phyloP scores from a whole-genome alignment of 495 filamentous ascomycete species.

The Talaromyces thailandensis region DNA sequence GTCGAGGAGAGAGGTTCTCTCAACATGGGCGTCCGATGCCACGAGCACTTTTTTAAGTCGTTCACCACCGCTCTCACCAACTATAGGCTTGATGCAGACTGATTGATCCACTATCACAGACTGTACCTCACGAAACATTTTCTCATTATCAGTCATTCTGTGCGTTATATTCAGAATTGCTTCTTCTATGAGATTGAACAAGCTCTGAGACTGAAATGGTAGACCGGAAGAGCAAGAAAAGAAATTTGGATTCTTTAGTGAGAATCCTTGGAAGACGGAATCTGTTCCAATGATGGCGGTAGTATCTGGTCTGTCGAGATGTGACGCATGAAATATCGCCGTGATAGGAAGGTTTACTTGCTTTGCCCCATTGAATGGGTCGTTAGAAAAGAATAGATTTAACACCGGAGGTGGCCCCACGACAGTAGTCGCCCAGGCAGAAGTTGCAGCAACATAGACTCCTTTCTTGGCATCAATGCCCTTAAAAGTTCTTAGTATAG shows the following conservation, averaged over 20 bases:
- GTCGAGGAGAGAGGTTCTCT: background rate
- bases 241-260: background rate
- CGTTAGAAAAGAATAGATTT: background rate
- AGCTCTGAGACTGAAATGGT: background rate
- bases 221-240: background rate
- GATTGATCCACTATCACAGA: background rate
- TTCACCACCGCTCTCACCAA: background rate
- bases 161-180: background rate
- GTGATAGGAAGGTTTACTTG: background rate
- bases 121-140: background rate
- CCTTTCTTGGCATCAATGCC: background rate
- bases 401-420: background rate
- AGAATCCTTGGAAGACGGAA: background rate
- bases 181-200: background rate
- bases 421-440: background rate
- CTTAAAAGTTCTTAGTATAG: background rate
- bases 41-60: background rate
- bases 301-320: background rate
- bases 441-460: background rate
- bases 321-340: background rate
- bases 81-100: background rate
- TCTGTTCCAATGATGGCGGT: background rate
- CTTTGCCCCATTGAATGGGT: background rate
- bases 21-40: background rate
- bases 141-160: conserved; percentile 1